These are phyloP conservation scores for Aspergillus ustus DNA, from an alignment of 2,329 filamentous ascomycete genomes.

Conservation along the genomic window DNA sequence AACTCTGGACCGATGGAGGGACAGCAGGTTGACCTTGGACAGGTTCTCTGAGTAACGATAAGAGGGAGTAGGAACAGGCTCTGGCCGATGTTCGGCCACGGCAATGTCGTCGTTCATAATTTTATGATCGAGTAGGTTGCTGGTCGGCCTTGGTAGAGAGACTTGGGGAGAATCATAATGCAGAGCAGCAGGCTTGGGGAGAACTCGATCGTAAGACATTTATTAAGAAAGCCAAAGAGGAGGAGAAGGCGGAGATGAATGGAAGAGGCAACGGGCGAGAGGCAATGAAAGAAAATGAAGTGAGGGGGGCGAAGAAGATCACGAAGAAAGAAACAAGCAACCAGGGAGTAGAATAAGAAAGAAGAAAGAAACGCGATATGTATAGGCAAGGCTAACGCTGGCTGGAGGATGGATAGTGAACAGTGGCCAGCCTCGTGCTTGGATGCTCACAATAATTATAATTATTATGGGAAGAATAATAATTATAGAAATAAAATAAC, in stretches of 20 bases:
- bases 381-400: slow-evolving; percentile 1
- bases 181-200: slow-evolving; percentile 49
- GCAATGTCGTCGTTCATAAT: slow-evolving; percentile 44
- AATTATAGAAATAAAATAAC: slow-evolving; percentile 16
- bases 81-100: slow-evolving; percentile 25
- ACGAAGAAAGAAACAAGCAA: slow-evolving; percentile 19
- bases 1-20: slow-evolving; percentile 31
- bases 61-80: slow-evolving; percentile 16
- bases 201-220: slow-evolving; percentile 56
- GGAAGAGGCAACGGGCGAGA: slow-evolving; percentile 21
- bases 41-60: slow-evolving; percentile 30
- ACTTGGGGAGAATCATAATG: slow-evolving; percentile 44
- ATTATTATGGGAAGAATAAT: slow-evolving; percentile 12
- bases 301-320: slow-evolving; percentile 14
- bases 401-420: background rate
- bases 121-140: slow-evolving; percentile 47
- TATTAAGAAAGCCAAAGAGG: slow-evolving; percentile 32
- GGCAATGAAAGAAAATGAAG: slow-evolving; percentile 20
- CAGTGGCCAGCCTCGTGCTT: slow-evolving; percentile 3
- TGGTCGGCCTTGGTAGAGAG: slow-evolving; percentile 37
- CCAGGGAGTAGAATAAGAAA: slow-evolving; percentile 15
- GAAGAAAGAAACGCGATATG: slow-evolving; percentile 10
- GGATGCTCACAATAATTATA: slow-evolving; percentile 7
- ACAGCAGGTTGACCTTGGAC: slow-evolving; percentile 33
- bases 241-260: slow-evolving; percentile 8